Base-by-base conservation (phyloP, 2,329 filamentous ascomycete species). In the Colletotrichum paranaense region DNA sequence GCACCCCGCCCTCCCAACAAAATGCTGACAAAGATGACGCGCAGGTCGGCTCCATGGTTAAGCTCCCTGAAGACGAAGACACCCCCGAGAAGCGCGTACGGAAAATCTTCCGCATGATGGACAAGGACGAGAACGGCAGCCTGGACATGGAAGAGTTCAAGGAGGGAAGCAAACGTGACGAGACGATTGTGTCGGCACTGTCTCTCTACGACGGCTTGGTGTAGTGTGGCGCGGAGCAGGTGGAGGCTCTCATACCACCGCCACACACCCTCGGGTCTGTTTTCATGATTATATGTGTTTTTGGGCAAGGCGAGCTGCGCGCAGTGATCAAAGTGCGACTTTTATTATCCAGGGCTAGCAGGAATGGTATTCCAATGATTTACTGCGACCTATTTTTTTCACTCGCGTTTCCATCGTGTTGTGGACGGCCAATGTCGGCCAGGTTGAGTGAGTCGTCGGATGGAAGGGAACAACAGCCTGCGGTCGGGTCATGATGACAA, bases 101-200 rank as follows among this genome's bases (percentile, higher is more conserved):
- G 84, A 99, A 99, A 89, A 98, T 99, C 84, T 99, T 99, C 89
- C 90, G 93, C 80, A 98, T 98, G 97, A 99, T 99, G 97, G 97
- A 99, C 88, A 99, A 99, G 89, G 97, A 99, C 83, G 96, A 98
- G 87, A 98, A 98, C 82, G 97, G 96, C 78, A 97, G 94, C 81
- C 86, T 99, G 79, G 96, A 98, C 82, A 96, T 98, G 90, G 93
- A 95, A 74, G 97, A 99, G 83, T 99, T 99, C 89, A 98, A 98
- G 86, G 97, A 99, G 86, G 97, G 97, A 78, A 98, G 95, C 87
- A 98, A 98, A 88, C 94, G 95, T 73, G 97, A 99, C 84, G 96
- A 98, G 87, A 99, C 97, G 11, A 99, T 99, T 81, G 97, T 99
- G 72, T 98, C 96, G 67, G 97, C 97, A 42, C 88, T 99, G 80